Conservation (phyloP, 768 basidiomycete genomes). For the Termitomyces sp. region DNA sequence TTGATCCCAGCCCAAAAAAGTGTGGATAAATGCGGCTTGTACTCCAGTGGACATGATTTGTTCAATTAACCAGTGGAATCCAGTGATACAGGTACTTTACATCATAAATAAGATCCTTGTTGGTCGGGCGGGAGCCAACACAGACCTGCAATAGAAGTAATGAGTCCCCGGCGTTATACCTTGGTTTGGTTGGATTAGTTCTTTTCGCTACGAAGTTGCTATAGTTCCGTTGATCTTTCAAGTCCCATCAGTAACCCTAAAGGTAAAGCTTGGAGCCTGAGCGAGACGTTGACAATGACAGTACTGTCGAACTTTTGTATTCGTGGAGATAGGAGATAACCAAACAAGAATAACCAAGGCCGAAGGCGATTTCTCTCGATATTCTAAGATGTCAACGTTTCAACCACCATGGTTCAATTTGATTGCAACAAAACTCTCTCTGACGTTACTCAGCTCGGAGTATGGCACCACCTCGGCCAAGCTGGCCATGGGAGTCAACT, state of each 20-base stretch:
- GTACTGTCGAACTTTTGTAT: background rate
- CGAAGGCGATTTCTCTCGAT: background rate
- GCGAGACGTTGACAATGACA: background rate
- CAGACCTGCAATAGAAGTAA: background rate
- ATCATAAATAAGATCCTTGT: conserved; percentile 14
- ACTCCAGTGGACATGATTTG: conserved; percentile 10
- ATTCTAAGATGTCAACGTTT: background rate
- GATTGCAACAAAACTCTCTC: conserved; percentile 5
- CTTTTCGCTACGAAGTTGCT: background rate
- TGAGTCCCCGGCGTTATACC: conserved; percentile 2
- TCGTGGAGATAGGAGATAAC: background rate
- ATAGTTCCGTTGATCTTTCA: background rate
- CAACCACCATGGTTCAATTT: background rate
- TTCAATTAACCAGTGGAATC: conserved; percentile 5
- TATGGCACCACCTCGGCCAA: background rate
- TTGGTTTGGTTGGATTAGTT: background rate
- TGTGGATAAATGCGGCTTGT: conserved; percentile 13
- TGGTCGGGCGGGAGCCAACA: conserved; percentile 8
- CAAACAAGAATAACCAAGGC: background rate
- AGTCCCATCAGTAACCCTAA: background rate
- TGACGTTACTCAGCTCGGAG: background rate
- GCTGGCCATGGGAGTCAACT: conserved; percentile 3
- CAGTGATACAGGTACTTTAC: conserved; percentile 11
- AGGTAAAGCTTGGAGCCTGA: background rate
- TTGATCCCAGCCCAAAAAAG: conserved; percentile 9